A percentile compares a stretch with the other conserved stretches of the same genome.
These are phyloP conservation scores for Ganoderma lucidum DNA, from an alignment of 1,284 basidiomycete genomes.

Conservation along the genomic window DNA sequence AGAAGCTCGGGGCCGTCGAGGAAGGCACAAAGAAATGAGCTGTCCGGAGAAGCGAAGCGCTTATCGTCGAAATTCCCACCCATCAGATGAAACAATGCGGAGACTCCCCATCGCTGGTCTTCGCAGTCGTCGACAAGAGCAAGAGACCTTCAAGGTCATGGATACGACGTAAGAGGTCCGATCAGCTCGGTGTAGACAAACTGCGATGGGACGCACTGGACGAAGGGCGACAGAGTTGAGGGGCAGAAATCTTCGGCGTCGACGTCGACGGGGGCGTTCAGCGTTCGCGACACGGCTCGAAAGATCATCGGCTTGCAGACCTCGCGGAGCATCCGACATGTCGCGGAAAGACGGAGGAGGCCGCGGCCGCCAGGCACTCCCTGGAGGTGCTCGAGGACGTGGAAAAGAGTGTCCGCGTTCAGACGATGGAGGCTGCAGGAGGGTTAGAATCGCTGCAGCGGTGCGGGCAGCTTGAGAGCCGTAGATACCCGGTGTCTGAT, in stretches of 20 bases:
- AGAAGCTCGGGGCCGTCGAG: neutral
- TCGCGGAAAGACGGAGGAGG: neutral
- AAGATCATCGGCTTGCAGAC: conserved; percentile 2
- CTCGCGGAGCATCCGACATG: neutral
- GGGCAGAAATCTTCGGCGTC: neutral
- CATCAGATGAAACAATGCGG: neutral
- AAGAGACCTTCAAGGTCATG: neutral
- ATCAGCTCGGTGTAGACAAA: neutral
- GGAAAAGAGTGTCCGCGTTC: neutral
- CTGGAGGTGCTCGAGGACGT: neutral
- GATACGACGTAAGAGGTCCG: neutral
- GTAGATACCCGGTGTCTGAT: neutral
- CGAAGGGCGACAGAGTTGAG: neutral
- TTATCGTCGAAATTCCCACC: neutral
- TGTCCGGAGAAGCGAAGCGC: neutral
- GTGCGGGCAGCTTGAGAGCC: neutral
- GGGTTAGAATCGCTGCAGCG: neutral
- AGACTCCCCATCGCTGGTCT: neutral
- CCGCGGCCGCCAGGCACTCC: neutral
- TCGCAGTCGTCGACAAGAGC: neutral
- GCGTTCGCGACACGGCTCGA: neutral
- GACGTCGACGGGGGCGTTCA: neutral
- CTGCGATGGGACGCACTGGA: neutral
- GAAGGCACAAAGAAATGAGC: neutral
- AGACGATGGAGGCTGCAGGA: neutral